Base-by-base conservation (phyloP, 176 grass and related monocot genomes). In the Luzula sylvatica region DNA sequence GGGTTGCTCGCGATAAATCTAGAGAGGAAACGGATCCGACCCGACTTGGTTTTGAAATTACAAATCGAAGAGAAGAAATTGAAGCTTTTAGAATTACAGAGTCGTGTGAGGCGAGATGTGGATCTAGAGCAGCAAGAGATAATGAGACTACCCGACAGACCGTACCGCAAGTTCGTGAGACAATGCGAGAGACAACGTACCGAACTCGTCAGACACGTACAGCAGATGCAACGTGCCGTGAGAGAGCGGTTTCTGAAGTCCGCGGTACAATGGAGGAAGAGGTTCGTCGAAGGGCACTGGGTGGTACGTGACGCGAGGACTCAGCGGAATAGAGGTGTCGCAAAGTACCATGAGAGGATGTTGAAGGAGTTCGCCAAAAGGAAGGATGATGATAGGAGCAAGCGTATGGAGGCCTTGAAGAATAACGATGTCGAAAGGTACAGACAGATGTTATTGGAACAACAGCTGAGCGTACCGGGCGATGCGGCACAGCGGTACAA, bases 361-460 rank as follows among this genome's bases (percentile, higher is more conserved):
- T 46, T 98, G 32, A 80, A 76, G 65, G 93, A 98, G 68, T 98
- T 92, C 43, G 82, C 93, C 11, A 98, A 98, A 78, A 92, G 57
- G 55, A 92, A 98, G 35, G 93, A 98, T 75, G 93, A 87, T 52
- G 93, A 83, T 42, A 71, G 93, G 50, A 83, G 77, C 69, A 98
- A 90, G 79, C 88, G 93, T 66, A 98, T 98, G 93, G 93, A 98
- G 69, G 93, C 93, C 19, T 76, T 98, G 20, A 98, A 98, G 68
- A 98, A 98, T 66, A 98, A 98, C 68, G 93, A 98, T 4, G 82
- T 92, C 8, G 93, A 98, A 66, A 90, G 93, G 76, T 98, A 98
- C 23, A 85, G 86, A 20, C 80, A 98, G 65, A 98, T 98, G 61
- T 58, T 98, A 42, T 50, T 98, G 55, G 93, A 98, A 59, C 93